Base-by-base conservation (phyloP, 371 early-diverging fungal genomes). In the Rhizoclosmatium hyalinum region DNA sequence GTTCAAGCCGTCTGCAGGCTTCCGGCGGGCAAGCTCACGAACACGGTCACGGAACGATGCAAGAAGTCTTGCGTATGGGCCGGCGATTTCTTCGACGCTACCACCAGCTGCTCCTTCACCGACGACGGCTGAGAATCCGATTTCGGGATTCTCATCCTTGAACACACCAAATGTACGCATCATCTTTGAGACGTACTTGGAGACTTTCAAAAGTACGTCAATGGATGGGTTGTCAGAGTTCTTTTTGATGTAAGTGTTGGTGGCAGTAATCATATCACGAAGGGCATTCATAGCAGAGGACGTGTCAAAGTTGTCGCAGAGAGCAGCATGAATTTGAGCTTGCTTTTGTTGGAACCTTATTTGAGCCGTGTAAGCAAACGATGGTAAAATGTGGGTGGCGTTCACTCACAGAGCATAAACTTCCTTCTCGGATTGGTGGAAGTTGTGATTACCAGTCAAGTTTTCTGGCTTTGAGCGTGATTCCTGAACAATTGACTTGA, bases 301-400 rank as follows among this genome's bases (percentile, higher is more conserved):
- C 17, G 98, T 99, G 80, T 99, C 92, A 82, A 99, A 93, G 45
- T 94, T 95, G 79, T 99, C 98, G 84, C 93, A 92, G 63, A 99
- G 90, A 17, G 98, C 94, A 3, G 82, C 89, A 79, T 98, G 96
- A 39, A 97, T 42, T 32, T 54, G n/a, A 5, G 10, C 64, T 54
- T 73, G 73, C 42, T 73, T 73, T 44, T 64, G 54, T 58, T 68
- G 66, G 42, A 57, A 70, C 58, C 41, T 3, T 42, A 12, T 6
- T 60, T 50, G 50, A 64, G 41, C n/a, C 47, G 12, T 60, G 8
- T 39, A 17, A 60, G 6, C 10, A 60, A 60, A 60, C 6, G 19
- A 60, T 14, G 39, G n/a, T 1, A 54, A 54, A 54, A 54, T 54
- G 24, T 54, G 46, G 43, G 58, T 41, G 53, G 19, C 19, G 10